Base-by-base conservation (phyloP, 768 basidiomycete genomes). In the Phallus indusiatus region DNA sequence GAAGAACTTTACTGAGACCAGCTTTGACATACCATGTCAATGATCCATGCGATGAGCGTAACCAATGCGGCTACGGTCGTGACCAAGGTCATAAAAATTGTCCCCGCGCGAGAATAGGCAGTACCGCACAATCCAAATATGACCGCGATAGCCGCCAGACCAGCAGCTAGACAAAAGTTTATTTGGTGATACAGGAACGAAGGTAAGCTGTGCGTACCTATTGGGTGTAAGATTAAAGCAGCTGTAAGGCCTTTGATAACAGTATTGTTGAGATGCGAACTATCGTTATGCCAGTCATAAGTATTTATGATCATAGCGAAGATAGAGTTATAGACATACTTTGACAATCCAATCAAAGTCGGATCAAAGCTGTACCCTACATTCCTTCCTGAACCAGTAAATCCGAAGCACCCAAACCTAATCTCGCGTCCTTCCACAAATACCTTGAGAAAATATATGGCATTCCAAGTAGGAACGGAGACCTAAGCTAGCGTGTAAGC, bases 391-490 rank as follows among this genome's bases (percentile, higher is more conserved):
- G 79, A 80, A 17, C 84, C 85, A 14, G 86, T 87, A 70, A 76
- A 83, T 3, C 90, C 90, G 67, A 90, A 89, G n/a, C 85, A 80
- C 64, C 90, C 90, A 65, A 84, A 91, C 61, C 77, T 77, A 59
- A 73, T 74, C 64, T 72, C 60, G 14, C 54, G n/a, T 21, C 68
- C 67, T 5, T 72, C 75, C 11, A 67, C 62, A 8, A 72, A 73
- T 21, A 81, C 81, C 55, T 81, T 71, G 47, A 93, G 76, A 74
- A 88, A 90, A 18, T 79, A 84, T 49, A 92, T 74, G 21, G 68
- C 67, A 47, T 85, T 67, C 90, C 89, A 92, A 64, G 83, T 87
- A 51, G 90, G 88, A 53, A 79, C 71, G 16, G 82, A 88, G 2
- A 81, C 85, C 84, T 86, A 65, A 35, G 49, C 18, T 64, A 20